Base-by-base conservation (phyloP, 495 filamentous ascomycete species). In the Penicillium paxilli region DNA sequence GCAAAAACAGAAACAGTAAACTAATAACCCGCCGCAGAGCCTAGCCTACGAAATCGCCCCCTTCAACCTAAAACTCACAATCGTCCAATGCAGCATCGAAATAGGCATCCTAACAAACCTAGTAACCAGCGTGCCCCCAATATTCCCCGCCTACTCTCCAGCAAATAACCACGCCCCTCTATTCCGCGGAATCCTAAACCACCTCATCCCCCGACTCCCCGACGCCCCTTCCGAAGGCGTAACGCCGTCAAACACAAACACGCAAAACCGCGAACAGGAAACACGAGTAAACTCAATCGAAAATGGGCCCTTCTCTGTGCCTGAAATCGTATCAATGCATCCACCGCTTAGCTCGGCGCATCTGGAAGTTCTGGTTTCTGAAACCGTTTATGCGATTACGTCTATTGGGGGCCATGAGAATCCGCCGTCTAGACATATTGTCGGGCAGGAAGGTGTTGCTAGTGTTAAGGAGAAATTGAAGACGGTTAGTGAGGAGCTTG, bases 31-130 rank as follows among this genome's bases (percentile, higher is more conserved):
- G n/a, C 16, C 54, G 84, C 57, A 86, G 82, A 94, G 90, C 44
- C 78, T 98, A 10, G 92, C 92, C 1, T 98, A 96, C 74, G 94
- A 98, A 72, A 88, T 98, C 48, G 94, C 94, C 0, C 94, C 94
- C 1, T 98, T 97, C 80, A 96, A 96, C 70, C 84, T 98, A 77
- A 96, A 93, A 69, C 82, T 97, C 61, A 96, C 91, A 32, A 92
- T 98, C 61, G 84, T 98, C 38, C 94, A 98, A 74, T 90, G 92
- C 54, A 88, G 84, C 55, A 79, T 90, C 46, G 92, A 96, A 72
- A 89, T 95, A 57, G 80, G 83, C 61, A 83, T 90, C 41, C 80
- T 96, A 47, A 92, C 88, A 37, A 94, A 95, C 72, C 83, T 87
- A 47, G 87, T 96, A 58, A 88, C 87, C 53, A 87, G 88, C 54